phyloP scores from a whole-genome alignment of 225 moss, liverwort and hornwort genomes.

The Marchantia paleacea region DNA sequence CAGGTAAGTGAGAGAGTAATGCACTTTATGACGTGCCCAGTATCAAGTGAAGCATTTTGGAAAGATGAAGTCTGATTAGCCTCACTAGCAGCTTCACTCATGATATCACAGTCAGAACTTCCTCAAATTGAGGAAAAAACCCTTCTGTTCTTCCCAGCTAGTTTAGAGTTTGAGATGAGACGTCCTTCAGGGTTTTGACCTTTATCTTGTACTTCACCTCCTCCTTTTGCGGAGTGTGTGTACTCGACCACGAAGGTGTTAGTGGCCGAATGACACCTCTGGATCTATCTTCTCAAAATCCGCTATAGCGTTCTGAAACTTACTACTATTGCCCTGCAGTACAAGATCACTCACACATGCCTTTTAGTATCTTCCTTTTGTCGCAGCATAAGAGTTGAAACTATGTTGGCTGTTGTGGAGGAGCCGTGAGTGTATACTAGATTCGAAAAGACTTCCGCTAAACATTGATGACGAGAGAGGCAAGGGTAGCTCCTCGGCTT shows the following conservation, averaged over 20 bases:
- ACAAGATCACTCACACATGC: neutral
- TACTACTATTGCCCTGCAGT: neutral
- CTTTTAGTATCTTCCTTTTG: constrained; percentile 4
- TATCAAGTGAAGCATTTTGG: no score
- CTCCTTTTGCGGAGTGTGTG: neutral
- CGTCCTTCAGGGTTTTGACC: constrained; percentile 7
- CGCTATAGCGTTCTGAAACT: neutral
- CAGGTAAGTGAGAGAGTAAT: neutral
- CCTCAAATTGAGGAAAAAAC: neutral
- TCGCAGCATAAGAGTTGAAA: neutral
- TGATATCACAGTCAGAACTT: neutral
- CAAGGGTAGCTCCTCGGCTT: neutral
- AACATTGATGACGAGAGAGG: neutral
- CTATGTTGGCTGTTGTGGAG: neutral
- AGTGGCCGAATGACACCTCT: neutral
- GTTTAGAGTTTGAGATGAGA: constrained; percentile 8
- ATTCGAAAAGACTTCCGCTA: constrained; percentile 6
- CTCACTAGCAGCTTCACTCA: neutral
- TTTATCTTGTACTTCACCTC: constrained; percentile 1
- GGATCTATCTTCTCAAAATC: neutral
- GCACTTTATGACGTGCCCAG: neutral
- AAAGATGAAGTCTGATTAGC: neutral
- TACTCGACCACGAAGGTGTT: neutral
- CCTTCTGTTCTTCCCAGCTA: neutral
- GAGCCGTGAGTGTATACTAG: constrained; percentile 14